A percentile compares a stretch with the other conserved stretches of the same genome.
Evolutionary conservation across 441 rosid genomes (phyloP).

Genomic region (Syzygium malaccense): DNA sequence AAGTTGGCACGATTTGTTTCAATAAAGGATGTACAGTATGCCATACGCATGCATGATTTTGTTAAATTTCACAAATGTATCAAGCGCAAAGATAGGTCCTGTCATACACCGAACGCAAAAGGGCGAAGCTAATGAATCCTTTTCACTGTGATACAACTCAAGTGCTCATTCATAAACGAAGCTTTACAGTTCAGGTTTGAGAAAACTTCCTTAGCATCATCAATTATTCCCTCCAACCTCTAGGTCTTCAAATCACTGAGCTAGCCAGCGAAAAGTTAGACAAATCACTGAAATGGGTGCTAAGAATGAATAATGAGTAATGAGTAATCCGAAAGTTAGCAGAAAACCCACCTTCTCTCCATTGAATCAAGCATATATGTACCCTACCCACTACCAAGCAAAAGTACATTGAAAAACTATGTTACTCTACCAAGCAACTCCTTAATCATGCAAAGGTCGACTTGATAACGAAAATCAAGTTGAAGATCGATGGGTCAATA

Average conservation of each 20-base stretch:
- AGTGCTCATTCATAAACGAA: neutral
- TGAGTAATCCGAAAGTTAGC: neutral
- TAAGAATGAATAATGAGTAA: neutral
- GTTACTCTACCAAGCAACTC: neutral
- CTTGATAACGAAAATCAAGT: neutral
- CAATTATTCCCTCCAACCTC: neutral
- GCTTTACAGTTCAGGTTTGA: neutral
- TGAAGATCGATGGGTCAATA: neutral
- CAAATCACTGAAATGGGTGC: neutral
- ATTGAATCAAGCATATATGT: neutral
- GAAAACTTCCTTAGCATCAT: neutral
- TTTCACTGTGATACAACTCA: neutral
- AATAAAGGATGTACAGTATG: neutral
- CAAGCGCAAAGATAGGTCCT: neutral
- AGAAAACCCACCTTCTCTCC: neutral
- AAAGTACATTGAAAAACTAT: neutral
- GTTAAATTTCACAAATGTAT: neutral
- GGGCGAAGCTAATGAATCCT: neutral
- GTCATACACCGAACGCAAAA: neutral
- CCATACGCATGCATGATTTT: neutral
- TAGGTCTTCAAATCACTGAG: neutral
- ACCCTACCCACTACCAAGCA: neutral
- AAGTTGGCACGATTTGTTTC: neutral
- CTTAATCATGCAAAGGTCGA: neutral
- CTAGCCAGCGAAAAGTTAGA: neutral